These are phyloP conservation scores for Curvularia hawaiiensis DNA, from an alignment of 2,329 filamentous ascomycete genomes.

Conservation along the genomic window DNA sequence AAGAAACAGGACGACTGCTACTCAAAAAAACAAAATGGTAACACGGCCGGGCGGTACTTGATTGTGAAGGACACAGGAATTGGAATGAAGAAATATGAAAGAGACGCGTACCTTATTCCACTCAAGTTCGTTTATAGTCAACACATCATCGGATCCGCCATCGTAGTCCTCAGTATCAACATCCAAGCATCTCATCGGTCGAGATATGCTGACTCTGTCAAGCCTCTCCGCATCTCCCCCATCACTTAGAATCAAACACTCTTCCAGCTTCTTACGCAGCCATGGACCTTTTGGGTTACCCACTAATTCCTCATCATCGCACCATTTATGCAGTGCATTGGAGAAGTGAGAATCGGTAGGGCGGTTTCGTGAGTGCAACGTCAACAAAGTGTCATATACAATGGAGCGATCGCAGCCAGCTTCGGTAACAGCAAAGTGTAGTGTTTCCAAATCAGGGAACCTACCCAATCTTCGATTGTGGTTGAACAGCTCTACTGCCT, in stretches of 20 bases:
- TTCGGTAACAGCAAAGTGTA: constrained; percentile 37
- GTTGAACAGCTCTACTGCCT: constrained; percentile 44
- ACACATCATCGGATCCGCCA: constrained; percentile 22
- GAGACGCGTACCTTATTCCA: constrained; percentile 38
- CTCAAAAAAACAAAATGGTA: neutral
- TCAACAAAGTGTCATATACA: constrained; percentile 37
- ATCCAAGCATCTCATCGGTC: constrained; percentile 14
- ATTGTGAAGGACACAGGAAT: neutral
- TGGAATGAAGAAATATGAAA: neutral
- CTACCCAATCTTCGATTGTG: constrained; percentile 40
- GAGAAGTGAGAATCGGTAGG: constrained; percentile 21
- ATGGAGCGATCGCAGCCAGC: constrained; percentile 39
- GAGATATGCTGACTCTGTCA: neutral
- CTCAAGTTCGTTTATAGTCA: constrained; percentile 24
- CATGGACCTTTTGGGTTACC: constrained; percentile 35
- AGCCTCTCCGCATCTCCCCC: too few relatives aligned
- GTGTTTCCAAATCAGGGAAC: constrained; percentile 25
- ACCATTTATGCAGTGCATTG: constrained; percentile 35
- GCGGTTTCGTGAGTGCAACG: constrained; percentile 23
- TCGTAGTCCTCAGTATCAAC: constrained; percentile 25
- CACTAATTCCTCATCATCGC: constrained; percentile 21
- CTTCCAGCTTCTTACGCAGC: constrained; percentile 33
- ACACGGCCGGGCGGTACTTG: neutral
- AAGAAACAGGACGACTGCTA: neutral
- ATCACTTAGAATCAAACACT: constrained; percentile 14